Conservation (phyloP, 805 yeast genomes). For the Candida sithepensis region DNA sequence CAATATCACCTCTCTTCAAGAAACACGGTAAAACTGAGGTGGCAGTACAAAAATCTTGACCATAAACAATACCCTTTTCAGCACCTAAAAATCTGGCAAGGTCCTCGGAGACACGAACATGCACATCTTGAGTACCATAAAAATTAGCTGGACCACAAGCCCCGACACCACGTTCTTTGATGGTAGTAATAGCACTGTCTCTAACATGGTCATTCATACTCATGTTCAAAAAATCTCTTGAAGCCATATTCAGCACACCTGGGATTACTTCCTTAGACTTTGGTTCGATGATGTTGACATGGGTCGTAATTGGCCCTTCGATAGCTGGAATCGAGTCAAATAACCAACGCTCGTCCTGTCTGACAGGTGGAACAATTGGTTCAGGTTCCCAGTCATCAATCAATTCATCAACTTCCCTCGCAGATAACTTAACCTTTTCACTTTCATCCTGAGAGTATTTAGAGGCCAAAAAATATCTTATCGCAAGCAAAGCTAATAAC, state of each 20-base stretch:
- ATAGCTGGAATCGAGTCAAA: slow-evolving; percentile 61
- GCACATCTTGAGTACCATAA: slow-evolving; percentile 93
- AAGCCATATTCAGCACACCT: slow-evolving; percentile 61
- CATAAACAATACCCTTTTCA: slow-evolving; percentile 78
- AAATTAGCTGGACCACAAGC: slow-evolving; percentile 99
- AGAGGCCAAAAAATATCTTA: slow-evolving; percentile 75
- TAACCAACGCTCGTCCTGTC: slow-evolving; percentile 56
- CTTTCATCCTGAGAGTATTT: slow-evolving; percentile 73
- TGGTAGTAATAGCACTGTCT: slow-evolving; percentile 51
- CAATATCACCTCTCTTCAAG: slow-evolving; percentile 89
- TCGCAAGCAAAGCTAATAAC: slow-evolving; percentile 72
- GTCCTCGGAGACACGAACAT: slow-evolving; percentile 71
- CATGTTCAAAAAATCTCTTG: slow-evolving; percentile 68
- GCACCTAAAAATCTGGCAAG: slow-evolving; percentile 73
- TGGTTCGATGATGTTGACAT: slow-evolving; percentile 30
- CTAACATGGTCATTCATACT: slow-evolving; percentile 45
- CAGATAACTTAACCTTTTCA: slow-evolving; percentile 58
- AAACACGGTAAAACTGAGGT: slow-evolving; percentile 90
- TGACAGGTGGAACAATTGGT: slow-evolving; percentile 61
- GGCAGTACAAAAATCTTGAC: slow-evolving; percentile 87
- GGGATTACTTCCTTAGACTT: slow-evolving; percentile 20
- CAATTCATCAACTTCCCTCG: slow-evolving; percentile 72
- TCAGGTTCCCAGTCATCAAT: slow-evolving; percentile 92
- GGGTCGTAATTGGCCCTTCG: slow-evolving; percentile 47
- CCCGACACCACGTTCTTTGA: slow-evolving; percentile 83